Conservation (phyloP, 1,284 basidiomycete species). For the Tilletia walkeri region DNA sequence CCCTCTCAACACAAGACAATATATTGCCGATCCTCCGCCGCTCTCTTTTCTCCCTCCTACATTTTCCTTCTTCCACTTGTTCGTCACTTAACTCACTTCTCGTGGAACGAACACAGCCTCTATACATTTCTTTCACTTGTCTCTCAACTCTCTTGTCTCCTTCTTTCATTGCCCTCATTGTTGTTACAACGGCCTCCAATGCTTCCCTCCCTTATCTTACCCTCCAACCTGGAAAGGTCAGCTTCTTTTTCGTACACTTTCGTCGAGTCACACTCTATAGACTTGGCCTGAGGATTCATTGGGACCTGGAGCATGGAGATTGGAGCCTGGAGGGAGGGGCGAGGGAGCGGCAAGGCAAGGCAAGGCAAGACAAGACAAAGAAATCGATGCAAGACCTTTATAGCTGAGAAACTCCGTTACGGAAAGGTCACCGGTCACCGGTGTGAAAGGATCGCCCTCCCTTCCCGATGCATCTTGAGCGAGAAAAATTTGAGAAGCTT, state of each 20-base stretch:
- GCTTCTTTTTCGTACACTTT: no score
- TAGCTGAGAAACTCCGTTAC: no score
- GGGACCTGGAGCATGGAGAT: no score
- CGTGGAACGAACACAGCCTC: not conserved
- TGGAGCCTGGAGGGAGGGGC: no score
- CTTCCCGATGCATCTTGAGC: not conserved
- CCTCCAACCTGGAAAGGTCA: not conserved
- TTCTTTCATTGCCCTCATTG: not conserved
- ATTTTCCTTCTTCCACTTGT: not conserved
- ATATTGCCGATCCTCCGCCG: not conserved
- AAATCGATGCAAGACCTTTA: no score
- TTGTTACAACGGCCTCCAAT: conserved; percentile 8
- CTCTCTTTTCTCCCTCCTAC: not conserved
- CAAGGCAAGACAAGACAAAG: no score
- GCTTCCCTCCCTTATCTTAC: not conserved
- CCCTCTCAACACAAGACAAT: not conserved
- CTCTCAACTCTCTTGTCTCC: not conserved
- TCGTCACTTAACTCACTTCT: not conserved
- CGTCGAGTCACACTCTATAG: no score
- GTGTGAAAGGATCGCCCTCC: not conserved
- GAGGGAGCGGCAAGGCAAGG: no score
- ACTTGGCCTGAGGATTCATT: no score
- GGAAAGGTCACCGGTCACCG: no score
- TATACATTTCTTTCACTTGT: no score
- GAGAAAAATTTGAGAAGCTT: conserved; percentile 7